Evolutionary conservation across 805 yeast genomes (phyloP), one percentile per base, ranked within the genome.

Genomic region (Metschnikowia borealis): DNA sequence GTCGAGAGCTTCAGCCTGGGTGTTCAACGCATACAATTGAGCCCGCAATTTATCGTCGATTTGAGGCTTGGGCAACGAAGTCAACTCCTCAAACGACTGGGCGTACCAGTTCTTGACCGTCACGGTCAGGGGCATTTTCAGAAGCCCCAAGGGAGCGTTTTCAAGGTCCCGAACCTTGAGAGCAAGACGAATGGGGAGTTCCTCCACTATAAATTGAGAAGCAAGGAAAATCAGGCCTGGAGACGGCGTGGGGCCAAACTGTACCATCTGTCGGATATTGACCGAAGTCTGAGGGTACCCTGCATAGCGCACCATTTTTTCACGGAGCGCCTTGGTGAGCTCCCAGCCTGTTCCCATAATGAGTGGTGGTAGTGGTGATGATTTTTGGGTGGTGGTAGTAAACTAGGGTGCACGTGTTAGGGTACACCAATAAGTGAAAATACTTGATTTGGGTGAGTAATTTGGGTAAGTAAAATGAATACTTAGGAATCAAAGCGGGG

Each of bases 51-150:
- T 76, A 15, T 64, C 71, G 43, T 71, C 69, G 41, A 84, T 71
- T 32, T 60, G 62, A 1, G 92, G 92, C 50, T 78, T 77, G 11
- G 82, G 80, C 39, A 90, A 67, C 11, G 75, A 65, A n/a, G 85
- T 81, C 56, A 89, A 76, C 62, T 89, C 92, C 59, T 89, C 90
- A 66, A 90, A 90, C 7, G 92, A 84, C 64, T 89, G 94, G 1
- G 91, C 91, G 64, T 89, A 90, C 96, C 97, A 90, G 63, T 89
- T 82, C 53, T 84, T 79, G 15, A 89, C 96, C 55, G 83, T 78
- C 46, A 79, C 71, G 45, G 91, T 88, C 2, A 89, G 82, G 1
- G 89, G 89, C 82, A 84, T 84, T 31, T 82, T 74, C 57, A 76
- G 78, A 48, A 90, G 74, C 0, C 89, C 90, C 57, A 83, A 75